Conservation (phyloP, 805 yeast genomes). For the Candida succiphila region DNA sequence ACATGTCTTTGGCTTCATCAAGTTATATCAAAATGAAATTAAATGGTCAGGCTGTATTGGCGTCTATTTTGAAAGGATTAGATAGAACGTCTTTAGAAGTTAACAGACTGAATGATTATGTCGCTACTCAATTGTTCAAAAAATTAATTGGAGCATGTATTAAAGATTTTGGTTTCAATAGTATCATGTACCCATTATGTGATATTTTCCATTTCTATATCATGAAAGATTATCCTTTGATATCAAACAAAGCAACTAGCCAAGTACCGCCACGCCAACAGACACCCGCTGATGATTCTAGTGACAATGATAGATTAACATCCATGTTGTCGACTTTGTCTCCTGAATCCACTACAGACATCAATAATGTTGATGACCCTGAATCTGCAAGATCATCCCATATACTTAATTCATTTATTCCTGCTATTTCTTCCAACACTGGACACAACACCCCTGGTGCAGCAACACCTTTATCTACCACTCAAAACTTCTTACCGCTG, state of each 20-base stretch:
- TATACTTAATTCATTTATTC: neutral
- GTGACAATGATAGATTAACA: neutral
- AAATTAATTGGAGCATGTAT: conserved; percentile 60
- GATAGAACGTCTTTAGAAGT: conserved; percentile 28
- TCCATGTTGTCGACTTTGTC: conserved; percentile 1
- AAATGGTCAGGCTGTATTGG: conserved; percentile 26
- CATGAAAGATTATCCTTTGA: conserved; percentile 54
- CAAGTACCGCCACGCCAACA: too few relatives aligned
- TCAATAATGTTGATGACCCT: neutral
- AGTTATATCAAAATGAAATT: conserved; percentile 32
- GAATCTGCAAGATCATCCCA: neutral
- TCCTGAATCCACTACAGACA: neutral
- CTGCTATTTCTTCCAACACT: neutral
- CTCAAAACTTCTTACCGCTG: neutral
- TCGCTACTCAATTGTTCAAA: conserved; percentile 44
- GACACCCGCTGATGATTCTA: neutral
- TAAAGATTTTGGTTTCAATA: conserved; percentile 75
- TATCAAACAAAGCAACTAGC: conserved; percentile 23
- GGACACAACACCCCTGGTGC: neutral
- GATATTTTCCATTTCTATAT: conserved; percentile 58
- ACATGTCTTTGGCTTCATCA: conserved; percentile 44
- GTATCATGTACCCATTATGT: conserved; percentile 51
- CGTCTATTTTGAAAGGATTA: conserved; percentile 35
- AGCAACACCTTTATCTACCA: neutral
- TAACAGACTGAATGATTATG: conserved; percentile 32